A percentile compares a stretch with the other conserved stretches of the same genome.
These are phyloP conservation scores for Cadophora malorum DNA, from an alignment of 2,329 filamentous ascomycete genomes.

Conservation along the genomic window DNA sequence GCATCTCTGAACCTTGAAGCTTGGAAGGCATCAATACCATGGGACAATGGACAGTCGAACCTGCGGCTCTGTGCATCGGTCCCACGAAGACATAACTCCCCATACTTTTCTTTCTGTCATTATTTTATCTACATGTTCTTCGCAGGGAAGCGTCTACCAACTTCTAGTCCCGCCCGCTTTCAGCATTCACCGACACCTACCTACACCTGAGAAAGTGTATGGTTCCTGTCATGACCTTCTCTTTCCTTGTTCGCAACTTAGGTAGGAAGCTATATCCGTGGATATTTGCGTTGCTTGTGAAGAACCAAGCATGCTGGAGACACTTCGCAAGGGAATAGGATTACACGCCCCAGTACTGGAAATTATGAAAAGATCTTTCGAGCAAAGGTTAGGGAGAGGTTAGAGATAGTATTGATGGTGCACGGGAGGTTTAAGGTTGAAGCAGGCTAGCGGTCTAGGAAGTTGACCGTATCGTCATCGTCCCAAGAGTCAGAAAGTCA, in stretches of 20 bases:
- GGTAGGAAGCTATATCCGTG: not conserved
- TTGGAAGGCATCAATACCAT: slow-evolving; percentile 55
- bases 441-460: not conserved
- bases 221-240: no score
- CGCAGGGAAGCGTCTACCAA: no score
- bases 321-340: not conserved
- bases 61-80: slow-evolving; percentile 14
- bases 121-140: no score
- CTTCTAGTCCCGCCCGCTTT: no score
- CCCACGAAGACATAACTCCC: no score
- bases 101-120: no score
- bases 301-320: not conserved
- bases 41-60: slow-evolving; percentile 6
- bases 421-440: not conserved
- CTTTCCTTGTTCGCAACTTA: not conserved
- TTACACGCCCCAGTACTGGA: not conserved
- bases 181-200: no score
- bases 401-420: not conserved
- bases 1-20: slow-evolving; percentile 84
- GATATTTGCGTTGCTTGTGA: not conserved
- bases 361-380: not conserved
- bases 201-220: no score
- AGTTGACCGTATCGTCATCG: not conserved
- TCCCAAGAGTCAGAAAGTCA: not conserved
- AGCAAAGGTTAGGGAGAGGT: not conserved